Conservation (phyloP, 805 yeast genomes). For the Kodamaea leandrae region DNA sequence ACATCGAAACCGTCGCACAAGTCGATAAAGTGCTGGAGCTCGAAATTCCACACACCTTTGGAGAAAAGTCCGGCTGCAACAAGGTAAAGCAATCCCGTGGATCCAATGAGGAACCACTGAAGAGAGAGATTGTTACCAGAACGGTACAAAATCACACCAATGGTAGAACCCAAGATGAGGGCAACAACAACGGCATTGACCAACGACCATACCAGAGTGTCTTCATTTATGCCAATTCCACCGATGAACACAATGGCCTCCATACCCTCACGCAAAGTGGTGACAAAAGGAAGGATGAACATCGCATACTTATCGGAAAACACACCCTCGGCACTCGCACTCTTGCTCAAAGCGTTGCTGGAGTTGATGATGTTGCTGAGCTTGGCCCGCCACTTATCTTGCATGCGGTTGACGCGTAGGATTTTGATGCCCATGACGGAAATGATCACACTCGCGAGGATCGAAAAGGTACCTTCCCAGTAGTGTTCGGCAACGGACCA, state of each 20-base stretch:
- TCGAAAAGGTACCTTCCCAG: constrained; percentile 48
- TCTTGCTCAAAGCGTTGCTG: constrained; percentile 22
- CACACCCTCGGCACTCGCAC: constrained; percentile 10
- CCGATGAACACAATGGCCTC: constrained; percentile 92
- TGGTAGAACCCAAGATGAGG: constrained; percentile 51
- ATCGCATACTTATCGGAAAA: constrained; percentile 60
- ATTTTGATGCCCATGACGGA: constrained; percentile 47
- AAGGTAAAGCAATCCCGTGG: constrained; percentile 77
- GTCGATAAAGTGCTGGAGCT: constrained; percentile 71
- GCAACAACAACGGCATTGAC: constrained; percentile 65
- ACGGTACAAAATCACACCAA: constrained; percentile 67
- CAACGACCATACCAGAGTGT: constrained; percentile 35
- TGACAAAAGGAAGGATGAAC: constrained; percentile 77
- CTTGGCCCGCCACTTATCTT: constrained; percentile 43
- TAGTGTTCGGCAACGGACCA: constrained; percentile 48
- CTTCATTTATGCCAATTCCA: constrained; percentile 59
- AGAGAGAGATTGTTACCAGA: constrained; percentile 79
- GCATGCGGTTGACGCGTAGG: constrained; percentile 43
- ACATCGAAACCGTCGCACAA: constrained; percentile 80
- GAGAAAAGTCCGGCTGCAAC: constrained; percentile 87
- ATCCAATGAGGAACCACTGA: constrained; percentile 67
- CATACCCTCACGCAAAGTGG: constrained; percentile 84
- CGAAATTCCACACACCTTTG: constrained; percentile 88
- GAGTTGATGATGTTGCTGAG: constrained; percentile 27
- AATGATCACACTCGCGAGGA: constrained; percentile 43